A percentile compares a stretch with the other conserved stretches of the same genome.
These are phyloP conservation scores for Stenogyne calaminthoides DNA, from an alignment of 305 asterid genomes.

Conservation along the genomic window DNA sequence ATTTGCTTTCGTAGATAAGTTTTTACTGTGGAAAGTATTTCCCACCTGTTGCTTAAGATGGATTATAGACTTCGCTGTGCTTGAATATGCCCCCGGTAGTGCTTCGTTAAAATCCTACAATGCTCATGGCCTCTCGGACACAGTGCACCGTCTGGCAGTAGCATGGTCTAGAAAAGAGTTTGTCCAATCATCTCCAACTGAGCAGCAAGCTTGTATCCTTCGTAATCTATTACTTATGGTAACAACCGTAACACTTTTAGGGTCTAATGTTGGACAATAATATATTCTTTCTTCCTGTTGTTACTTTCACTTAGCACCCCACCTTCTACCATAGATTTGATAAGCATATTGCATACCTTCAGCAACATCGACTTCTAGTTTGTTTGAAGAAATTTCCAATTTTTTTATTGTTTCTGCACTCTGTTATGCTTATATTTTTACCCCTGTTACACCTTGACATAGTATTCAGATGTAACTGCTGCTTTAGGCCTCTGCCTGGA, in stretches of 20 bases:
- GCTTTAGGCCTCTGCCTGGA: conserved; percentile 95
- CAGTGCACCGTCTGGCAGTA: conserved; percentile 69
- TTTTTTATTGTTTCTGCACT: conserved; percentile 1
- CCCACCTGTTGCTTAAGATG: conserved; percentile 87
- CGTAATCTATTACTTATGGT: conserved; percentile 20
- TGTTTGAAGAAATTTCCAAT: background rate
- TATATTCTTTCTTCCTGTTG: conserved; percentile 4
- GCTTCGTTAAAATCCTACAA: conserved; percentile 43
- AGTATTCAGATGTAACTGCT: conserved; percentile 76
- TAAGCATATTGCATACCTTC: conserved; percentile 14
- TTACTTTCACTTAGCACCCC: conserved; percentile 9
- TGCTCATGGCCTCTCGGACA: conserved; percentile 56
- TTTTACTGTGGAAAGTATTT: conserved; percentile 92
- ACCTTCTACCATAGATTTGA: conserved; percentile 20
- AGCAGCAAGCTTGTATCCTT: conserved; percentile 98
- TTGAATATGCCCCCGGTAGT: conserved; percentile 68
- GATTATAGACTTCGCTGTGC: conserved; percentile 92
- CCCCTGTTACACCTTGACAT: conserved; percentile 45
- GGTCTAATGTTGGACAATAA: conserved; percentile 17
- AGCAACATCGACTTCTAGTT: conserved; percentile 19
- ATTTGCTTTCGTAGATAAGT: conserved; percentile 79
- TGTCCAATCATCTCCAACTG: conserved; percentile 83
- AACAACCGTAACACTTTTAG: background rate
- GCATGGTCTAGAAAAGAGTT: conserved; percentile 89
- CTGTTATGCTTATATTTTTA: background rate